phyloP scores from a whole-genome alignment of 257 asterid species.

The Nicotiana otophora region DNA sequence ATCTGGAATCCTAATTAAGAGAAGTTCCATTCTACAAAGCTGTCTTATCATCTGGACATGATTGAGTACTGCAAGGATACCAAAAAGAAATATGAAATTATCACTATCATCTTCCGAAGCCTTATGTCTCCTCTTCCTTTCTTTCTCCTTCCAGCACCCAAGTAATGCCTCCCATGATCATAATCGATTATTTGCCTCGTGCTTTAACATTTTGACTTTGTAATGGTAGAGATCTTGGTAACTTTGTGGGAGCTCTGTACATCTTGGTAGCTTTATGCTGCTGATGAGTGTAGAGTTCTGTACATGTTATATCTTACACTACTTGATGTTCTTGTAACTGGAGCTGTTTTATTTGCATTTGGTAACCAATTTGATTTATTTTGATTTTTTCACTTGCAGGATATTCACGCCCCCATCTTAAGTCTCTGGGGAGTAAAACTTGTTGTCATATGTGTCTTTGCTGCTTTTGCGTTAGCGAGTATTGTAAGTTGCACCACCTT shows the following conservation, averaged over 20 bases:
- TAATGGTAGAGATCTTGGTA: slow-evolving; percentile 1
- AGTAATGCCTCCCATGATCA: neutral
- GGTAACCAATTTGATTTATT: slow-evolving; percentile 3
- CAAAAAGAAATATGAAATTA: neutral
- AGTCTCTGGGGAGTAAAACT: slow-evolving; percentile 84
- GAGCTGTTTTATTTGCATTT: neutral
- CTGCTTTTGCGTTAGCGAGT: slow-evolving; percentile 86
- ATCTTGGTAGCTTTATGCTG: neutral
- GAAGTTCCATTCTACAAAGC: neutral
- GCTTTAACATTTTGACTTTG: neutral
- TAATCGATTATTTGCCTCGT: neutral
- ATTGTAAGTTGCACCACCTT: slow-evolving; percentile 53
- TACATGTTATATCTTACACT: neutral
- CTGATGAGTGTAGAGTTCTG: neutral
- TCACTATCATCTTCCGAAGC: neutral
- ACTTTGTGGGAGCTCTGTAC: neutral
- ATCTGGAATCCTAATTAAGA: neutral
- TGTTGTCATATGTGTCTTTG: slow-evolving; percentile 62
- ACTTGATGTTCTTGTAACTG: neutral
- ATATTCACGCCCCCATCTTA: slow-evolving; percentile 84
- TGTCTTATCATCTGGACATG: neutral
- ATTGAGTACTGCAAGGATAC: neutral
- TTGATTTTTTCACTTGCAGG: slow-evolving; percentile 40
- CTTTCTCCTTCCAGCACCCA: neutral
- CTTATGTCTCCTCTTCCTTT: neutral